Conservation (phyloP, 1,284 basidiomycete species). For the Coniferiporia weirii region DNA sequence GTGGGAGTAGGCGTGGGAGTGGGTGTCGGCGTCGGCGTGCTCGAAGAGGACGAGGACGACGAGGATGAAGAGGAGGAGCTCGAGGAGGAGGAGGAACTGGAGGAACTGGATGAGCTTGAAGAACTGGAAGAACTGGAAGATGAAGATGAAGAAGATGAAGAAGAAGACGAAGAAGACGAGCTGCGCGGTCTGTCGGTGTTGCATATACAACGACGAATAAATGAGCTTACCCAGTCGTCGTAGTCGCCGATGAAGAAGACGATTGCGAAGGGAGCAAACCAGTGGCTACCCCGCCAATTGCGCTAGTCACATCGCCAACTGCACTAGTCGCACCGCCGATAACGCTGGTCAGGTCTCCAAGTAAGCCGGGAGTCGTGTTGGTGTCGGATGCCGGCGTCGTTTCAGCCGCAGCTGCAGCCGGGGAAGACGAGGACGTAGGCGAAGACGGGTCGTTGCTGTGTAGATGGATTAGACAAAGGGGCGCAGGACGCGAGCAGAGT, state of each 20-base stretch:
- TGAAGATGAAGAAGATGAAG: not conserved
- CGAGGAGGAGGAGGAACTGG: slow-evolving; percentile 1
- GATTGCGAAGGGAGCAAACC: not conserved
- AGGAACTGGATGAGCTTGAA: slow-evolving; percentile 3
- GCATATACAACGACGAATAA: not conserved
- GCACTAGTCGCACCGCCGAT: slow-evolving; percentile 12
- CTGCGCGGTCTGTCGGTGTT: slow-evolving; percentile 1
- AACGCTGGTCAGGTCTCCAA: slow-evolving; percentile 8
- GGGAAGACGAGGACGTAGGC: not conserved
- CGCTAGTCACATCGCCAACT: slow-evolving; percentile 11
- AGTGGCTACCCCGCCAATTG: not conserved
- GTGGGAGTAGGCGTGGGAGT: not conserved
- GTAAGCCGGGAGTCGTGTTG: slow-evolving; percentile 1
- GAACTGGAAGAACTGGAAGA: not conserved
- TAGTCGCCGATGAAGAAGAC: not conserved
- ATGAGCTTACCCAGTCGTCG: slow-evolving; percentile 1
- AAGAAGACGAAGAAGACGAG: not conserved
- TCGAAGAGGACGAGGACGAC: slow-evolving; percentile 25
- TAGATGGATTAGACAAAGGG: not conserved
- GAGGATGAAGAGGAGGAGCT: slow-evolving; percentile 20
- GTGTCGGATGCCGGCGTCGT: not conserved
- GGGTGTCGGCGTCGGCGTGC: slow-evolving; percentile 13
- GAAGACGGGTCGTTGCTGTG: slow-evolving; percentile 1
- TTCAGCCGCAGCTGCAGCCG: not conserved
- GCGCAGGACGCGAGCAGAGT: not conserved